Evolutionary conservation across 805 yeast species (phyloP).

Genomic region (Candida manassasensis): DNA sequence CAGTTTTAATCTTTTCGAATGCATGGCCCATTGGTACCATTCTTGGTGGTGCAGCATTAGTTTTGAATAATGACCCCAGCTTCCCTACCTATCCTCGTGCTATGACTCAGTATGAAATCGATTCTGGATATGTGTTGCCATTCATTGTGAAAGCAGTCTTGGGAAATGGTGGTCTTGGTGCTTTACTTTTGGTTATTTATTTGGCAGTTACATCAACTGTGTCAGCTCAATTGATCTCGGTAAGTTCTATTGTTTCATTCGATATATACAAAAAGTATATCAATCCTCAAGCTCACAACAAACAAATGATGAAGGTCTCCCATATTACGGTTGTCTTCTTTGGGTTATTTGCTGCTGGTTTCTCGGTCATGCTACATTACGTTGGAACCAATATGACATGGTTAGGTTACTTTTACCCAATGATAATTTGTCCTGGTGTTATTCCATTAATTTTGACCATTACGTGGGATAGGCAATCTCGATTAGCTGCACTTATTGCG

Average conservation of each 20-base stretch:
- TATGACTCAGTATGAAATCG: constrained; percentile 24
- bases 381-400: constrained; percentile 25
- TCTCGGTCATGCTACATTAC: constrained; percentile 33
- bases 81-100: constrained; percentile 31
- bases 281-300: constrained; percentile 39
- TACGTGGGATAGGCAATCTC: constrained; percentile 29
- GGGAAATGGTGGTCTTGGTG: constrained; percentile 30
- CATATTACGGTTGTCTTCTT: constrained; percentile 37
- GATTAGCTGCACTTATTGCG: constrained; percentile 24
- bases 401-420: constrained; percentile 31
- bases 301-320: constrained; percentile 37
- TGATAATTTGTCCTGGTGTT: constrained; percentile 37
- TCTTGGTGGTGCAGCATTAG: constrained; percentile 29
- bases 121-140: constrained; percentile 27
- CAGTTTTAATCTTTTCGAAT: constrained; percentile 25
- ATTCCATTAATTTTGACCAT: constrained; percentile 30
- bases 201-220: constrained; percentile 40
- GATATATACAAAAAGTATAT: constrained; percentile 44
- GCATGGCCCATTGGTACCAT: constrained; percentile 36
- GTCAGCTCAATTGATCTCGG: constrained; percentile 38
- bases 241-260: constrained; percentile 38
- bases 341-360: constrained; percentile 33
- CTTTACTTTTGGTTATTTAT: constrained; percentile 28
- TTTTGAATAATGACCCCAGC: constrained; percentile 18
- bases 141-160: constrained; percentile 27